Evolutionary conservation across 176 grass and related monocot species (phyloP).

Genomic region (Carex cristatella): DNA sequence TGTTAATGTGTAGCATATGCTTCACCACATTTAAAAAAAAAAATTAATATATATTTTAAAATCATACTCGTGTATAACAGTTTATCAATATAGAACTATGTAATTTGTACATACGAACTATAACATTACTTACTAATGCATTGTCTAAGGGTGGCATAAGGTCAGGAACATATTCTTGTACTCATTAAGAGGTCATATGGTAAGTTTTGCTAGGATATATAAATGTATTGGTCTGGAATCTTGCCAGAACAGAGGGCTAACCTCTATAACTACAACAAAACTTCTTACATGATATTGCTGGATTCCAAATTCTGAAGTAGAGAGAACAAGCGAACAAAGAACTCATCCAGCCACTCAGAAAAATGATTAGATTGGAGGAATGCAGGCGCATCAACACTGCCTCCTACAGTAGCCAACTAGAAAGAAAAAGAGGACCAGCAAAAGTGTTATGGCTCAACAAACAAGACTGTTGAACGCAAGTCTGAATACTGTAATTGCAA

Average conservation of each 20-base stretch:
- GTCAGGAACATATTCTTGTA: background rate
- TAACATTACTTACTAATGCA: background rate
- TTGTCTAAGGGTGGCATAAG: background rate
- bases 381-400: constrained; percentile 37
- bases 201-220: background rate
- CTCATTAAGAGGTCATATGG: background rate
- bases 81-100: background rate
- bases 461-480: background rate
- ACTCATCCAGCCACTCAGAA: constrained; percentile 87
- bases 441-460: constrained; percentile 6
- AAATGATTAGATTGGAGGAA: constrained; percentile 64
- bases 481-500: background rate
- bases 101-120: constrained; percentile 2
- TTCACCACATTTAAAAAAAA: background rate
- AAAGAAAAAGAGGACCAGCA: constrained; percentile 6
- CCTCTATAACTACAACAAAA: background rate
- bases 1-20: background rate
- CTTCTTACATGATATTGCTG: constrained; percentile 73
- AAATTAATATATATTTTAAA: constrained; percentile 1
- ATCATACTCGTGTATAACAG: background rate
- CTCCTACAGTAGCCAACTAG: constrained; percentile 69
- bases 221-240: background rate
- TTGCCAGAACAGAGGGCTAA: background rate
- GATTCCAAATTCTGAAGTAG: constrained; percentile 90
- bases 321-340: constrained; percentile 83